These are phyloP conservation scores for Fusarium sublunatum DNA, from an alignment of 2,329 filamentous ascomycete genomes.

Conservation along the genomic window DNA sequence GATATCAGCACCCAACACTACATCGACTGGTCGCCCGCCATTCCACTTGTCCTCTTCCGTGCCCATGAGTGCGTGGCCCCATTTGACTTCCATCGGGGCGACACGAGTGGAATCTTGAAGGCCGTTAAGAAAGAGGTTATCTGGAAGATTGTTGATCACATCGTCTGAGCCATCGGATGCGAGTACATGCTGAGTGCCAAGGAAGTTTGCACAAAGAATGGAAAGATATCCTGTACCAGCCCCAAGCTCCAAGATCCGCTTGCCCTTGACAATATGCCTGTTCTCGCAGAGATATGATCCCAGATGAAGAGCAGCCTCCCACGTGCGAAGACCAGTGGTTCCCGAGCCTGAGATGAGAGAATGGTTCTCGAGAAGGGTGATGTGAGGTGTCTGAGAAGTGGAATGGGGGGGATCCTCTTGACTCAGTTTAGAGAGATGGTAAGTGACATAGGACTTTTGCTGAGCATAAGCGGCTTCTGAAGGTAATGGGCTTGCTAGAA, in stretches of 20 bases:
- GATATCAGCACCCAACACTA: slow-evolving; percentile 81
- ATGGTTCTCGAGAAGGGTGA: slow-evolving; percentile 77
- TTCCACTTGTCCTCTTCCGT: slow-evolving; percentile 67
- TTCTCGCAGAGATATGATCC: slow-evolving; percentile 73
- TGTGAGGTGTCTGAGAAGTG: slow-evolving; percentile 35
- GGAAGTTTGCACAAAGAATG: slow-evolving; percentile 76
- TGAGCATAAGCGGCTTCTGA: slow-evolving; percentile 74
- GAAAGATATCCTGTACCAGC: slow-evolving; percentile 82
- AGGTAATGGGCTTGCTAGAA: slow-evolving; percentile 73
- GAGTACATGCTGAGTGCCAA: slow-evolving; percentile 69
- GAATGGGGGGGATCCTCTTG: slow-evolving; percentile 12
- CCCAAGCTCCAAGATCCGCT: slow-evolving; percentile 76
- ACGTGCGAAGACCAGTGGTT: slow-evolving; percentile 81
- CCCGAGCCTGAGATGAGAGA: slow-evolving; percentile 75
- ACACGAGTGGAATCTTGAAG: slow-evolving; percentile 63
- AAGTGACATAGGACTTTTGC: slow-evolving; percentile 80
- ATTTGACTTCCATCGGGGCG: slow-evolving; percentile 67
- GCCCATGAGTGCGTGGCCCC: slow-evolving; percentile 70
- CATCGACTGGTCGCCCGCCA: slow-evolving; percentile 62
- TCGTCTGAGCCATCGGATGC: slow-evolving; percentile 81
- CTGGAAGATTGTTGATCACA: slow-evolving; percentile 74
- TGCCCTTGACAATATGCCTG: slow-evolving; percentile 59
- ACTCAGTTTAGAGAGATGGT: slow-evolving; percentile 59
- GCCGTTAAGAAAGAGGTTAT: slow-evolving; percentile 75
- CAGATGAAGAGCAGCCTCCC: slow-evolving; percentile 82